phyloP scores from a whole-genome alignment of 2,329 filamentous ascomycete species.

The Ophiostoma pallidulum region DNA sequence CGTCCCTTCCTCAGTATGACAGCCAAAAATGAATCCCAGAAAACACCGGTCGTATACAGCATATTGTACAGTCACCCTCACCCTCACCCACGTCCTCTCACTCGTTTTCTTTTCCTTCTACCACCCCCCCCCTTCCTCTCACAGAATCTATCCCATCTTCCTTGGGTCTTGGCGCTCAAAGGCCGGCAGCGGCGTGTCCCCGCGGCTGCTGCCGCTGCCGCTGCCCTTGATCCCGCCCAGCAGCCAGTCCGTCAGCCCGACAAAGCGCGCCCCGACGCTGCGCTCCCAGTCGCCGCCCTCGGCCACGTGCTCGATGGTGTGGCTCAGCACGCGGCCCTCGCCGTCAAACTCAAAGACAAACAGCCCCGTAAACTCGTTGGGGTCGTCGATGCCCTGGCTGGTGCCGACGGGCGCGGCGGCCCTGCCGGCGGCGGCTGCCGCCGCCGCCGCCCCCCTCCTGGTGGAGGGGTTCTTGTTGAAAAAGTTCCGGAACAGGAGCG shows the following conservation, averaged over 20 bases:
- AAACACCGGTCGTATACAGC: too few species aligned
- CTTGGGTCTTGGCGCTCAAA: conserved; percentile 13
- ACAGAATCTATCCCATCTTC: conserved; percentile 13
- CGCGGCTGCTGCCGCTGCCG: conserved; percentile 16
- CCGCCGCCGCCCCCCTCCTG: neutral
- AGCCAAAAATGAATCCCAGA: too few species aligned
- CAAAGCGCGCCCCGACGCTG: conserved; percentile 70
- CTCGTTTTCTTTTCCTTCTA: neutral
- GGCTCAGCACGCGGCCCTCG: conserved; percentile 71
- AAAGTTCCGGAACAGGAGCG: neutral
- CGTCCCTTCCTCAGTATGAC: neutral
- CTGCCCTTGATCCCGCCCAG: conserved; percentile 60
- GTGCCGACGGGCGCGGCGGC: conserved; percentile 26
- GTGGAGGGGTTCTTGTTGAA: neutral
- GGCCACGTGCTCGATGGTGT: conserved; percentile 91
- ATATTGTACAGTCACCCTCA: neutral
- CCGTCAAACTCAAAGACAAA: conserved; percentile 95
- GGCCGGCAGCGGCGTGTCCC: conserved; percentile 15
- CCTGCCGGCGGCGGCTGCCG: too few species aligned
- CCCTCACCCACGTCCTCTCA: neutral
- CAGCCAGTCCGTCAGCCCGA: conserved; percentile 90
- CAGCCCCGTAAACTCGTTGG: conserved; percentile 73
- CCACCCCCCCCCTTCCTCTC: too few species aligned
- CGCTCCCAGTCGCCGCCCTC: conserved; percentile 75
- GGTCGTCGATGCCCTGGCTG: conserved; percentile 18